These are phyloP conservation scores for Fusarium penzigii DNA, from an alignment of 2,329 filamentous ascomycete species.

Conservation along the genomic window DNA sequence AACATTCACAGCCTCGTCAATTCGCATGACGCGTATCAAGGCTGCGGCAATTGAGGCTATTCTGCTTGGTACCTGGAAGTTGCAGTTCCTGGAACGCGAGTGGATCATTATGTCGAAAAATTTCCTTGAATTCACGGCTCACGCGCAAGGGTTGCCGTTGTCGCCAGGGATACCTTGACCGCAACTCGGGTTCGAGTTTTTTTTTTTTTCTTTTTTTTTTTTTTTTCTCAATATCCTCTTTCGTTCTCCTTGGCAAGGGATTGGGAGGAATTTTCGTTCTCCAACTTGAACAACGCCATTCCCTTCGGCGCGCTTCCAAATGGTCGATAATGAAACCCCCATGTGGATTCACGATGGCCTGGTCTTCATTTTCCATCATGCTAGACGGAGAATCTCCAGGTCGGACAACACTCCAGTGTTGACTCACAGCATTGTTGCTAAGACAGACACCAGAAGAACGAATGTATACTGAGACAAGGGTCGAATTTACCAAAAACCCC, in stretches of 20 bases:
- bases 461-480: constrained; percentile 13
- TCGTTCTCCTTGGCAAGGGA: too few relatives aligned
- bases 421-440: too few relatives aligned
- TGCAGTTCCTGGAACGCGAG: constrained; percentile 21
- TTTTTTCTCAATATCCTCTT: too few relatives aligned
- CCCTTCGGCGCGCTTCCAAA: too few relatives aligned
- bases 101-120: constrained; percentile 28
- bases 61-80: constrained; percentile 19
- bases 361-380: too few relatives aligned
- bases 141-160: constrained; percentile 12
- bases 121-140: constrained; percentile 19
- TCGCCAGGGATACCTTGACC: constrained; percentile 29
- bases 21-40: constrained; percentile 15
- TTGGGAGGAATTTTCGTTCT: too few relatives aligned
- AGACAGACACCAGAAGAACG: neutral
- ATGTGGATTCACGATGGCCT: too few relatives aligned
- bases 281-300: too few relatives aligned
- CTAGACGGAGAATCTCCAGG: too few relatives aligned
- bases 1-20: constrained; percentile 21
- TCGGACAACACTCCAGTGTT: too few relatives aligned
- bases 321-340: too few relatives aligned
- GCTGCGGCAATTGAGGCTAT: constrained; percentile 10
- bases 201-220: constrained; percentile 2
- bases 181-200: constrained; percentile 24
- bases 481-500: constrained; percentile 8